Evolutionary conservation across 345 rosid genomes (phyloP).

Genomic region (Euphorbia tirucalli): DNA sequence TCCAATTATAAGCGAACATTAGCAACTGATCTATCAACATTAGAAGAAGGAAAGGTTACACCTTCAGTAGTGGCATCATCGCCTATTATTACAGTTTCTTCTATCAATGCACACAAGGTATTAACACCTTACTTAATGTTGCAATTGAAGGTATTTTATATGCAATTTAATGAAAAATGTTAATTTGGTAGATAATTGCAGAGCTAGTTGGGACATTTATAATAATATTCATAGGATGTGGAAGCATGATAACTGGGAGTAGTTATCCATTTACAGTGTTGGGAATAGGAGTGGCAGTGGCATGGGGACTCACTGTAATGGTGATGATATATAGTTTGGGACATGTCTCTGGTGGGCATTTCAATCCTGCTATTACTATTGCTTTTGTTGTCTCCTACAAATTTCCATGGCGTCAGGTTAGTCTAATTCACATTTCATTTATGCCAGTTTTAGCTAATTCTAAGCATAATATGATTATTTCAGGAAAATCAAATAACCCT

Average conservation of each 20-base stretch:
- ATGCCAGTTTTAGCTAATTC: no score
- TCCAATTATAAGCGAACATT: neutral
- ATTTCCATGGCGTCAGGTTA: slow-evolving; percentile 41
- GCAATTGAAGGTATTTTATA: neutral
- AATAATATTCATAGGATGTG: slow-evolving; percentile 40
- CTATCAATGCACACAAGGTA: slow-evolving; percentile 16
- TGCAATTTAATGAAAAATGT: no score
- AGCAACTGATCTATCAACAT: neutral
- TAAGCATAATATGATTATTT: no score
- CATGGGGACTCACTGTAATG: slow-evolving; percentile 39
- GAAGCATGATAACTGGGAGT: slow-evolving; percentile 30
- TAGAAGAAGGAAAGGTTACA: slow-evolving; percentile 3
- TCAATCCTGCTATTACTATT: slow-evolving; percentile 53
- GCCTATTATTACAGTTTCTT: neutral
- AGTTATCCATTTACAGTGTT: slow-evolving; percentile 25
- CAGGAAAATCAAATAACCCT: no score
- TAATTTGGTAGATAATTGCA: slow-evolving; percentile 30
- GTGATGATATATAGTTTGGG: slow-evolving; percentile 42
- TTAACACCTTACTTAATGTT: no score
- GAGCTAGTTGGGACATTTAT: slow-evolving; percentile 50
- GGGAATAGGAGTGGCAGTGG: slow-evolving; percentile 32
- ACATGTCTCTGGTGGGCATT: slow-evolving; percentile 55
- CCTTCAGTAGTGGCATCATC: neutral
- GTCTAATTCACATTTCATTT: no score
- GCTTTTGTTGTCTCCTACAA: slow-evolving; percentile 35